phyloP scores from a whole-genome alignment of 2,329 filamentous ascomycete genomes.

The Phaeophleospora eucalypticola region DNA sequence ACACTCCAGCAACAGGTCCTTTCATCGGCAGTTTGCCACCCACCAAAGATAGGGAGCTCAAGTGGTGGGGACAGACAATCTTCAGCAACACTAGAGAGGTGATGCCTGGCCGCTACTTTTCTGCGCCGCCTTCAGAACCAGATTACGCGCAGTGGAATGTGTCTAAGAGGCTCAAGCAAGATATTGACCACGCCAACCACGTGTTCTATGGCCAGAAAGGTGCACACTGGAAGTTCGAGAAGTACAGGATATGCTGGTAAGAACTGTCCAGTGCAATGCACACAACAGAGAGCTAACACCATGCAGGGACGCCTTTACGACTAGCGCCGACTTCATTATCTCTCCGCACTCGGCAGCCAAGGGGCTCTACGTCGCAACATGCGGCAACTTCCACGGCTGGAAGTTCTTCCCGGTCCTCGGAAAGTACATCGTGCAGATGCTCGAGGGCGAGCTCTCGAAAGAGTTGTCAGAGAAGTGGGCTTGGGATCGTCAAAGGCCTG shows the following conservation, averaged over 20 bases:
- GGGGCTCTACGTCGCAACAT: slow-evolving; percentile 43
- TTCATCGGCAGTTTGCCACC: slow-evolving; percentile 58
- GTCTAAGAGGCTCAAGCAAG: slow-evolving; percentile 51
- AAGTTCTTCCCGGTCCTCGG: slow-evolving; percentile 37
- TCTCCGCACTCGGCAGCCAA: slow-evolving; percentile 41
- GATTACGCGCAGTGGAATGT: slow-evolving; percentile 65
- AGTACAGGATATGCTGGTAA: slow-evolving; percentile 65
- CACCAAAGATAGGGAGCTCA: slow-evolving; percentile 45
- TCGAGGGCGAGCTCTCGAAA: slow-evolving; percentile 38
- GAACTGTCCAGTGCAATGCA: slow-evolving; percentile 21
- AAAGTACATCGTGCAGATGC: slow-evolving; percentile 34
- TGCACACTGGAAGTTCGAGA: slow-evolving; percentile 55
- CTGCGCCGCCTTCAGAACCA: slow-evolving; percentile 51
- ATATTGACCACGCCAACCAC: slow-evolving; percentile 54
- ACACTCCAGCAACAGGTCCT: slow-evolving; percentile 36
- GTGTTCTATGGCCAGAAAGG: slow-evolving; percentile 58
- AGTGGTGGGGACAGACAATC: slow-evolving; percentile 61
- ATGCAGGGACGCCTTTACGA: slow-evolving; percentile 61
- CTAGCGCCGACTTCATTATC: slow-evolving; percentile 51
- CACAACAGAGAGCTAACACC: background rate
- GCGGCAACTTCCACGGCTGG: slow-evolving; percentile 41
- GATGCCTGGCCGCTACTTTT: slow-evolving; percentile 52
- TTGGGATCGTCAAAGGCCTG: slow-evolving; percentile 58
- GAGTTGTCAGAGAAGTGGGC: slow-evolving; percentile 50
- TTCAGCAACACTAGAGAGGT: slow-evolving; percentile 55